Evolutionary conservation across 176 grass and related monocot genomes (phyloP).

Genomic region (Chrysopogon serrulatus): DNA sequence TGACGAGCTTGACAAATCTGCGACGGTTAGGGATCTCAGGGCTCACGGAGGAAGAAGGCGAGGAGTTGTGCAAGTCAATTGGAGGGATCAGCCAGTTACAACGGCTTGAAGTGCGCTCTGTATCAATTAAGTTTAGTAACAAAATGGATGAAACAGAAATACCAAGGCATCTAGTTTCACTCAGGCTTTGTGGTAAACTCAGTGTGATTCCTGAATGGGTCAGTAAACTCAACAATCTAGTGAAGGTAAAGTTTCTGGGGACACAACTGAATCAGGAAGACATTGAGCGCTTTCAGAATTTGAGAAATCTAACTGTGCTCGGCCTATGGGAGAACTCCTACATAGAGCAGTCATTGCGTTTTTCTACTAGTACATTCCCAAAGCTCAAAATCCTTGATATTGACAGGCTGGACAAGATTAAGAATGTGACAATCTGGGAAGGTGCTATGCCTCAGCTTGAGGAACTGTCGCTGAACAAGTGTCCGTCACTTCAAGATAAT

Average conservation of each 20-base stretch:
- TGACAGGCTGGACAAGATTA: background rate
- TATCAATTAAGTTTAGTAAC: constrained; percentile 5
- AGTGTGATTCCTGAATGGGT: constrained; percentile 18
- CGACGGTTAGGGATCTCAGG: constrained; percentile 3
- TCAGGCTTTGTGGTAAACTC: constrained; percentile 5
- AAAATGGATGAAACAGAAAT: background rate
- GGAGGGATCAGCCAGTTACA: background rate
- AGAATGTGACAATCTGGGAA: background rate
- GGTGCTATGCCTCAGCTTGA: constrained; percentile 18
- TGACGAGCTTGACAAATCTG: background rate
- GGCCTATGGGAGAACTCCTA: constrained; percentile 27
- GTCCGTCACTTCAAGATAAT: background rate
- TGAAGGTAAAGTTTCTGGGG: background rate
- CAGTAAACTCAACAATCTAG: constrained; percentile 8
- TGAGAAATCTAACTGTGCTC: constrained; percentile 10
- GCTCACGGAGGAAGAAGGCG: background rate
- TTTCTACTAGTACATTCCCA: background rate
- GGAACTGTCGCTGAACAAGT: constrained; percentile 3
- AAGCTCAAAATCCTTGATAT: constrained; percentile 38
- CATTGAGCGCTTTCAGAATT: constrained; percentile 3
- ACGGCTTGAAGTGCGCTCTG: constrained; percentile 18
- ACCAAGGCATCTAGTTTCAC: constrained; percentile 23
- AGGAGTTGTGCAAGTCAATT: constrained; percentile 9
- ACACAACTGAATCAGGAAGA: constrained; percentile 18
- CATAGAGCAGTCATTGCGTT: background rate